A percentile compares a stretch with the other conserved stretches of the same genome.
phyloP scores from a whole-genome alignment of 371 early-diverging fungal species.

The Mortierella sp. region DNA sequence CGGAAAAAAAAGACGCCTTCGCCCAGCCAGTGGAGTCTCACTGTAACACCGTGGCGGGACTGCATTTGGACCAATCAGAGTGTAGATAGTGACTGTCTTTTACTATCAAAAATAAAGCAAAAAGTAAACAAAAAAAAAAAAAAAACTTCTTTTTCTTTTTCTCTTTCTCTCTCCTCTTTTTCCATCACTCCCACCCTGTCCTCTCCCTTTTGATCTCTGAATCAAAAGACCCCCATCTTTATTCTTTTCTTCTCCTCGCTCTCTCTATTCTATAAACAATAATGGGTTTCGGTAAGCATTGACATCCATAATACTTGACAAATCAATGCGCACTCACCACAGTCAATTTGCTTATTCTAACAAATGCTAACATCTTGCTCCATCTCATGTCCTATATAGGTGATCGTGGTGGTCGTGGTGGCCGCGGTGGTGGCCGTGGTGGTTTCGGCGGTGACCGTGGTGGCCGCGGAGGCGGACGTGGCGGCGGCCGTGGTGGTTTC shows the following conservation, averaged over 20 bases:
- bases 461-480: constrained; percentile 51
- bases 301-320: not conserved
- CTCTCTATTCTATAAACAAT: constrained; percentile 12
- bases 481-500: constrained; percentile 33
- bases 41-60: too few species aligned
- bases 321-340: too few species aligned
- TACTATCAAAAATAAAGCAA: not conserved
- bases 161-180: constrained; percentile 4
- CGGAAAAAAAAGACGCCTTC: too few species aligned
- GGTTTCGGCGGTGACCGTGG: constrained; percentile 38
- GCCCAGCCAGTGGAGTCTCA: too few species aligned
- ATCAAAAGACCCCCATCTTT: constrained; percentile 4
- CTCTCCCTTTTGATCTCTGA: constrained; percentile 6
- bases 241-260: not conserved
- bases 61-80: not conserved
- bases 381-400: constrained; percentile 21
- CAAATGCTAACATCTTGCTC: too few species aligned
- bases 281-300: constrained; percentile 36
- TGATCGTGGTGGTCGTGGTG: constrained; percentile 59
- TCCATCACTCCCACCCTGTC: constrained; percentile 1
- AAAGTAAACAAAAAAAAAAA: constrained; percentile 3
- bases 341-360: too few species aligned
- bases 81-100: not conserved
- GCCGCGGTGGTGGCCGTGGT: constrained; percentile 39
- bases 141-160: constrained; percentile 4